Evolutionary conservation across 1,139 yeast species (phyloP), one percentile per base, ranked within the genome.

Genomic region (Saccharomyces uvarum): DNA sequence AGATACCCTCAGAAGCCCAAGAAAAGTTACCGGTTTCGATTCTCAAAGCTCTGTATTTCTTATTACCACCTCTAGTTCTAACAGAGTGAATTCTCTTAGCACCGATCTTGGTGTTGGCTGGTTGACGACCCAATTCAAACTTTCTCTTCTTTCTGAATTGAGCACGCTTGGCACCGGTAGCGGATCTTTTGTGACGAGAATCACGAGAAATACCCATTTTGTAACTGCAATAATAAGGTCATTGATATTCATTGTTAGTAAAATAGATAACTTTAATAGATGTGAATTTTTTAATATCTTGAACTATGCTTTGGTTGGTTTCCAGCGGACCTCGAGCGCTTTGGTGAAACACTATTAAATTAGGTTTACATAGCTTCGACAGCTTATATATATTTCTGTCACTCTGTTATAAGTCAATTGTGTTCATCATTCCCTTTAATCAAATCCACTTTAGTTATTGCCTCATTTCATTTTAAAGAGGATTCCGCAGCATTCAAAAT

Each of bases 121-220:
- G 84, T 84, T 93, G 99, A 83, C 99, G 95, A 73, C 99, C 99
- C 79, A 88, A 86, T 82, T 95, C 99, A 77, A 93, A 95, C 96
- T 93, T 93, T 86, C 99, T 86, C 97, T 93, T 93, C 93, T 93
- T 93, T 88, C 99, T 91, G 95, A 86, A 89, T 81, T 89, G 96
- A 80, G 99, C 98, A 82, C 98, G 91, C 82, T 90, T 91, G 78
- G 99, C 99, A 86, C 99, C 99, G 77, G 99, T 91, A 79, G 96
- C 97, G 74, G 97, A 82, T 82, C 99, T 95, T 88, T 93, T 93
- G 90, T 93, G 99, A 84, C 97, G 97, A 79, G 99, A 91, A 84
- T 93, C 99, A 86, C 99, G 95, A 81, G 98, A 91, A 88, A 93
- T 93, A 91, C 99, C 98, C 99, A 93, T 93, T 72, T 73, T 80